phyloP scores from a whole-genome alignment of 331 rosid species.

The Quercus phellos region DNA sequence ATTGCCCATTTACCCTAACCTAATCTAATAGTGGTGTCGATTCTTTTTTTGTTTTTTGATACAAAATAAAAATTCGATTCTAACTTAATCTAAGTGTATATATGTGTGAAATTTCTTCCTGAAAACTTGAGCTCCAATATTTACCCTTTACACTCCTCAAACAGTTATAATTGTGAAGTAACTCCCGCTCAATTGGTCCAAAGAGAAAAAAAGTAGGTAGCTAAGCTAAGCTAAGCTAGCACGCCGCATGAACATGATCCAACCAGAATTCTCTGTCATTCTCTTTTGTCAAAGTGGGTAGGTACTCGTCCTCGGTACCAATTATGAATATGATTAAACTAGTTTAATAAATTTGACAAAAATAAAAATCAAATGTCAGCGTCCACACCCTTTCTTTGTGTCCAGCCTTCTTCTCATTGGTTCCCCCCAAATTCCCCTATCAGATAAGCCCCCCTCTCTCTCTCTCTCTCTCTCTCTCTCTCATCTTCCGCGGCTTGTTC shows the following conservation, averaged over 20 bases:
- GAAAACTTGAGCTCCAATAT: accelerated
- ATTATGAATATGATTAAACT: neutral
- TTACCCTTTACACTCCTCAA: too few relatives aligned
- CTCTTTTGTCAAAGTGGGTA: neutral
- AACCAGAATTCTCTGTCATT: too few relatives aligned
- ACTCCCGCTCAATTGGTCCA: accelerated
- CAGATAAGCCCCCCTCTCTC: neutral
- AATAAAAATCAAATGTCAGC: neutral
- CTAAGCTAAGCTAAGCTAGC: too few relatives aligned
- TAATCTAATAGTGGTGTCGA: too few relatives aligned
- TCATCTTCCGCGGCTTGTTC: neutral
- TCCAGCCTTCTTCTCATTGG: constrained; percentile 28
- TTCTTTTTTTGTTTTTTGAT: too few relatives aligned
- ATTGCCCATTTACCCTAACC: too few relatives aligned
- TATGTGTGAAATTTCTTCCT: accelerated
- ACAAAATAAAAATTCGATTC: too few relatives aligned
- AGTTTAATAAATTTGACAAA: neutral
- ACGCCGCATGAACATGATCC: too few relatives aligned
- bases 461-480: neutral
- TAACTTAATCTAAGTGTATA: too few relatives aligned
- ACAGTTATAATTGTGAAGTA: too few relatives aligned
- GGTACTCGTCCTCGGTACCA: neutral
- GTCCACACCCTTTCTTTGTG: neutral
- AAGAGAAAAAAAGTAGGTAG: too few relatives aligned
- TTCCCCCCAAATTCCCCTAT: constrained; percentile 13